Conservation (phyloP, 306 rosid species). For the Benincasa hispida region DNA sequence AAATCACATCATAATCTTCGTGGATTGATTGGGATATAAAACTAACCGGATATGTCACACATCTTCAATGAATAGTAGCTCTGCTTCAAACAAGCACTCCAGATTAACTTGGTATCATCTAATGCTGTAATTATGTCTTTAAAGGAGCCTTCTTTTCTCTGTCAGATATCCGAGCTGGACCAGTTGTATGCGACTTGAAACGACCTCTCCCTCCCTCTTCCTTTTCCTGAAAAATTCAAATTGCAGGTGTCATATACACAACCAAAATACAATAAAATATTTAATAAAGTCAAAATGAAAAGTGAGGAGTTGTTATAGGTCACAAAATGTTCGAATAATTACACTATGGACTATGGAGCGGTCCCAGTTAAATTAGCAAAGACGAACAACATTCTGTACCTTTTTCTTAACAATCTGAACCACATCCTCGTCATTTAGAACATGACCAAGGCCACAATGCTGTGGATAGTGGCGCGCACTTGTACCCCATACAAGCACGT, state of each 20-base stretch:
- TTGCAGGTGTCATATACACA: background rate
- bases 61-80: background rate
- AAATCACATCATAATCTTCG: constrained; percentile 1
- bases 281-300: background rate
- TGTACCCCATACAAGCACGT: constrained; percentile 93
- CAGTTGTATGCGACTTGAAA: constrained; percentile 83
- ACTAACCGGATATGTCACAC: background rate
- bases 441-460: constrained; percentile 77
- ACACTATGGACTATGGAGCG: background rate
- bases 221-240: constrained; percentile 43
- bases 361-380: background rate
- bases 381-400: constrained; percentile 28
- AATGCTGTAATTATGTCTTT: constrained; percentile 32
- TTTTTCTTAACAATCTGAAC: constrained; percentile 99
- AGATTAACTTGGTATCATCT: constrained; percentile 2
- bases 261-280: background rate
- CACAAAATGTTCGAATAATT: background rate
- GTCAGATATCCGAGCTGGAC: constrained; percentile 90
- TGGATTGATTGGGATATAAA: background rate
- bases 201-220: constrained; percentile 96
- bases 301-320: background rate
- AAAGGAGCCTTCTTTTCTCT: constrained; percentile 97
- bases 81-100: constrained; percentile 10
- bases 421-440: constrained; percentile 80
- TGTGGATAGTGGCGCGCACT: constrained; percentile 98